Evolutionary conservation across 1,284 basidiomycete species (phyloP), one percentile per base, ranked within the genome.

Genomic region (Fistulinella staudtii): DNA sequence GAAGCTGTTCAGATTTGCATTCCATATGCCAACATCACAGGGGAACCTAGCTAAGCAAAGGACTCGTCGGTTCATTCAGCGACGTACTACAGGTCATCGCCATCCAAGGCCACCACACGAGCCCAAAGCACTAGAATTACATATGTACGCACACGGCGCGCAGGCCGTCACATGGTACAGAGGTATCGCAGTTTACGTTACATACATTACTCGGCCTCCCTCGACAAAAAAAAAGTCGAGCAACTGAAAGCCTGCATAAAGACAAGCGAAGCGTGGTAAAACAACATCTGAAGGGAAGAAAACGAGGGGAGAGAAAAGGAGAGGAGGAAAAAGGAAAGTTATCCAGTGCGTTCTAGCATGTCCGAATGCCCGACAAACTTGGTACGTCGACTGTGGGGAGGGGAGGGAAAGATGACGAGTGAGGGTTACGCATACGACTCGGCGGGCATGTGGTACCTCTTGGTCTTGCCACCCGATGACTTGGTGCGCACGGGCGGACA

Each of bases 141-240:
- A 57, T 20, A 50, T 34, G 22, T 24, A 38, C 33, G 18, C 46
- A 43, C 43, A n/a, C 39, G 23, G 25, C 37, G 9, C 48, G 23
- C 34, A 40, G 36, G n/a, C 20, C 8, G 11, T 22, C 8, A 36
- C 18, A 34, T 17, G 35, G 38, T 44, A 52, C 54, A 47, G 30
- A 31, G 57, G 55, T 49, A 58, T 60, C 50, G 40, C 57, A 2
- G 36, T 10, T 48, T 45, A 59, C 28, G 44, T 57, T 55, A 53
- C 43, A 53, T 50, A 53, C 41, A 41, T 52, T 48, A 51, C 33
- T 25, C 23, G 46, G 17, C 31, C 3, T 18, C 22, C 20, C 25
- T 8, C 30, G 17, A 35, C 48, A 43, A 34, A 52, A 29, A 11
- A 8, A 18, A 8, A 18, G 13, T 15, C 43, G 23, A 35, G 34